Evolutionary conservation across 306 rosid genomes (phyloP).

Genomic region (Cicer chorassanicum): DNA sequence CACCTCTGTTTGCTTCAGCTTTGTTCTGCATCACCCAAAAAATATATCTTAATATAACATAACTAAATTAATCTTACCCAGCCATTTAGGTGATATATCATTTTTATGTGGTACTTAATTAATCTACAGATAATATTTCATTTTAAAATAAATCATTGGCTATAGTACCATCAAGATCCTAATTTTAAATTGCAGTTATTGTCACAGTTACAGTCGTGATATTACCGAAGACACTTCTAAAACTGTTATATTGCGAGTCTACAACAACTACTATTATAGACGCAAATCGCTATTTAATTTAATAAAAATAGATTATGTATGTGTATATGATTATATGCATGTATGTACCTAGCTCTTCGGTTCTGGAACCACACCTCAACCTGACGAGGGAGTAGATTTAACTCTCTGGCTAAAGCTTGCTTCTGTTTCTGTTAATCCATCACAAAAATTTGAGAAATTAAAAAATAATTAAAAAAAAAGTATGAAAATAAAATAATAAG

Average conservation of each 20-base stretch:
- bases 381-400: constrained; percentile 82
- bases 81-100: neutral
- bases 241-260: too few relatives aligned
- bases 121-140: constrained; percentile 10
- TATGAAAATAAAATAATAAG: neutral
- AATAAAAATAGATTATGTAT: neutral
- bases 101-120: neutral
- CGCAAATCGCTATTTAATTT: neutral
- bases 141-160: neutral
- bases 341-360: constrained; percentile 82
- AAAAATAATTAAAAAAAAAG: neutral
- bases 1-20: constrained; percentile 93
- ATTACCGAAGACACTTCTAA: too few relatives aligned
- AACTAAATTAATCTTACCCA: neutral
- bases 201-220: neutral
- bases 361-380: constrained; percentile 99
- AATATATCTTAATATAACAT: neutral
- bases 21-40: constrained; percentile 63
- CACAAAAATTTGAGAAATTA: neutral
- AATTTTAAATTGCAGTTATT: neutral
- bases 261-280: too few relatives aligned
- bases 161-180: neutral
- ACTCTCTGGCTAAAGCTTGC: constrained; percentile 86
- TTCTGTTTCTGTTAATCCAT: constrained; percentile 74
- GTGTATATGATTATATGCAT: neutral